These are phyloP conservation scores for Glonium stellatum DNA, from an alignment of 495 filamentous ascomycete species.

Conservation along the genomic window DNA sequence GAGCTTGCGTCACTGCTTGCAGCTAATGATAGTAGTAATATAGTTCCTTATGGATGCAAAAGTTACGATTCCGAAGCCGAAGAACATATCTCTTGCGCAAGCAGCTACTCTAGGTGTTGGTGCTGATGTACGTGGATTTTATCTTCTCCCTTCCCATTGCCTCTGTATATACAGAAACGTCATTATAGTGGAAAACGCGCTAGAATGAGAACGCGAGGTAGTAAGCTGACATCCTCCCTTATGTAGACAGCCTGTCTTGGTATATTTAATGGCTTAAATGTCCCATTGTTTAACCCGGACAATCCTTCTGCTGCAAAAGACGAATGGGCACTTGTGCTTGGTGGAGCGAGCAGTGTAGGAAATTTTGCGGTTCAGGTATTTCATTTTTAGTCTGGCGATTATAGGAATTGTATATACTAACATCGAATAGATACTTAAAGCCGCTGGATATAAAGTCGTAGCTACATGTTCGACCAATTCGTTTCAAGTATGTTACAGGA, in stretches of 20 bases:
- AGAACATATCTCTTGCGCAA: conserved; percentile 34
- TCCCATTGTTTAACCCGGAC: conserved; percentile 24
- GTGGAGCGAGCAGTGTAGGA: conserved; percentile 41
- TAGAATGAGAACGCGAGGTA: too few relatives aligned
- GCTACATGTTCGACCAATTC: conserved; percentile 39
- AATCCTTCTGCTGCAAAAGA: conserved; percentile 27
- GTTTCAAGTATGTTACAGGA: too few relatives aligned
- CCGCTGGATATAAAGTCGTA: conserved; percentile 36
- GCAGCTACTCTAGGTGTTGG: conserved; percentile 41
- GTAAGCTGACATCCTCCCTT: not conserved
- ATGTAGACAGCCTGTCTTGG: conserved; percentile 32
- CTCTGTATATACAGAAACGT: too few relatives aligned
- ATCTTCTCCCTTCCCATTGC: not conserved
- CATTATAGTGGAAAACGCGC: too few relatives aligned
- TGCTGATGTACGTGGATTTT: conserved; percentile 4
- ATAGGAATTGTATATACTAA: not conserved
- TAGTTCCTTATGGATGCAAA: conserved; percentile 41
- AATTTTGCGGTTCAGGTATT: conserved; percentile 31
- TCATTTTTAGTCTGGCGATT: too few relatives aligned
- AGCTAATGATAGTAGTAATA: not conserved
- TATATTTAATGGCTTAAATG: conserved; percentile 29
- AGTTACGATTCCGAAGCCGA: conserved; percentile 35
- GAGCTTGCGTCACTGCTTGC: too few relatives aligned
- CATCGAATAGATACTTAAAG: conserved; percentile 26
- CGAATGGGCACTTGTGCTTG: conserved; percentile 42